A percentile compares a stretch with the other conserved stretches of the same genome.
phyloP scores from a whole-genome alignment of 208 protist genomes.

The Paratrypanosoma confusum region DNA sequence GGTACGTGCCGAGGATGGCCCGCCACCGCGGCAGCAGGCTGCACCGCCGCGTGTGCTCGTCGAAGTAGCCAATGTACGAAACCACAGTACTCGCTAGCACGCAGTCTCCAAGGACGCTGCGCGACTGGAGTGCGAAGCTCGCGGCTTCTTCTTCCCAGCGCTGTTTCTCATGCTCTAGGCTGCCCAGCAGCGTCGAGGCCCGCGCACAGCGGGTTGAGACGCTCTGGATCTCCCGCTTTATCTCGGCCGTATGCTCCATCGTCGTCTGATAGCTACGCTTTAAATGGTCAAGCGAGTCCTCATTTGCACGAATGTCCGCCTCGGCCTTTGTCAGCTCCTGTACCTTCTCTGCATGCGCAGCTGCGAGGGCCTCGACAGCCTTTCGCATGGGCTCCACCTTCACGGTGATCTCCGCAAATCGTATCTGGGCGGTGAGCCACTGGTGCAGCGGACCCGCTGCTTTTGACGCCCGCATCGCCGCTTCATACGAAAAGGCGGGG shows the following conservation, averaged over 20 bases:
- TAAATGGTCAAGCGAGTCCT: constrained; percentile 73
- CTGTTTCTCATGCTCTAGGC: constrained; percentile 87
- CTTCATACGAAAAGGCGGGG: constrained; percentile 90
- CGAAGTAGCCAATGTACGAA: constrained; percentile 98
- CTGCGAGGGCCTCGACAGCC: constrained; percentile 85
- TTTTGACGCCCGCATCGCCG: constrained; percentile 90
- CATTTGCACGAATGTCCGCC: constrained; percentile 78
- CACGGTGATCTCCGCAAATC: constrained; percentile 90
- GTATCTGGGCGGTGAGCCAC: constrained; percentile 94
- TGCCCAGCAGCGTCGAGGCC: constrained; percentile 85
- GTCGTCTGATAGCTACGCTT: constrained; percentile 93
- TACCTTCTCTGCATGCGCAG: constrained; percentile 48
- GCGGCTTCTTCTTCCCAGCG: constrained; percentile 90
- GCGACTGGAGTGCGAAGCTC: constrained; percentile 78
- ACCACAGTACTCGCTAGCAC: constrained; percentile 93
- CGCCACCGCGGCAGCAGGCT: constrained; percentile 86
- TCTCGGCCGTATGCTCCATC: constrained; percentile 83
- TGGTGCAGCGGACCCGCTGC: constrained; percentile 95
- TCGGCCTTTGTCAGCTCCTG: constrained; percentile 40
- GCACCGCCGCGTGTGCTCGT: constrained; percentile 85
- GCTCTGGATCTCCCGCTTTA: constrained; percentile 81
- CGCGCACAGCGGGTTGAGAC: constrained; percentile 87
- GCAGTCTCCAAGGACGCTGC: constrained; percentile 93
- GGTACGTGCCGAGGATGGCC: constrained; percentile 32
- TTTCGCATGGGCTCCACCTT: constrained; percentile 89